Conservation (phyloP, 202 grass and related monocot species). For the Dendrocalamus latiflorus region DNA sequence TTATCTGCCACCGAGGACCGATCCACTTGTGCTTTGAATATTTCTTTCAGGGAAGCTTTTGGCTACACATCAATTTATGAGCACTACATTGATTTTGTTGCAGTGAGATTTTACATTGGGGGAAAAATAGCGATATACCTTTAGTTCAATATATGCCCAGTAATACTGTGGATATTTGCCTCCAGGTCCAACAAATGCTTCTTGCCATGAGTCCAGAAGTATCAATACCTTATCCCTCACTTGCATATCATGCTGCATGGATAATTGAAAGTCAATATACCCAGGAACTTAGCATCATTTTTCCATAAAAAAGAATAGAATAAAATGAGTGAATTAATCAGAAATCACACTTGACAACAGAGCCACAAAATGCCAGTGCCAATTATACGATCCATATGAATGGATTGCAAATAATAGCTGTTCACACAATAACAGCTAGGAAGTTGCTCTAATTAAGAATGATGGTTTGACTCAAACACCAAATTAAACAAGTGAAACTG, state of each 20-base stretch:
- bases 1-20: not conserved
- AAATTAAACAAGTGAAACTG: not conserved
- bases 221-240: no score
- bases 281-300: no score
- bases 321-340: no score
- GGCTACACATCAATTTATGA: not conserved
- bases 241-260: no score
- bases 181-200: no score
- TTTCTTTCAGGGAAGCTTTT: not conserved
- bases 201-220: no score
- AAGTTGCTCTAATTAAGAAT: not conserved
- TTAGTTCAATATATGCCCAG: constrained; percentile 84
- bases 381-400: not conserved
- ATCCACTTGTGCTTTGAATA: not conserved
- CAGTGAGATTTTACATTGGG: not conserved
- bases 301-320: no score
- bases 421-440: not conserved
- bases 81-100: not conserved
- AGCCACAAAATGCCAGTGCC: no score
- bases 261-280: no score
- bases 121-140: constrained; percentile 36
- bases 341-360: no score
- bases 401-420: not conserved
- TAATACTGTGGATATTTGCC: constrained; percentile 97
- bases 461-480: not conserved